Conservation (phyloP, 2,329 filamentous ascomycete genomes). For the Beauveria varroae region DNA sequence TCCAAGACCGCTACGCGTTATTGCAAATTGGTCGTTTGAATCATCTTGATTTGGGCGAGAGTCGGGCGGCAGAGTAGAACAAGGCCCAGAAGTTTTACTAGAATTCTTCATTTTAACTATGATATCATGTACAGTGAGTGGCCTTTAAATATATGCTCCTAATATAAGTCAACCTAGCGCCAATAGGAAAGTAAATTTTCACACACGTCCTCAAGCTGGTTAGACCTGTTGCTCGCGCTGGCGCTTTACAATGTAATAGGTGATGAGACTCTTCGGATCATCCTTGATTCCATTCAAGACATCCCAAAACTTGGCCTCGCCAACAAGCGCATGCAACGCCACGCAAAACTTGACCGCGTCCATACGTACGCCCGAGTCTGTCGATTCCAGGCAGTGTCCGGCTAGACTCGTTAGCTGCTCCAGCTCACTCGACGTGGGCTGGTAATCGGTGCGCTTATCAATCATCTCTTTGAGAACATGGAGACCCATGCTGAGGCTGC, state of each 20-base stretch:
- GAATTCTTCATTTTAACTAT: too few relatives aligned
- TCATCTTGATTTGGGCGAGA: too few relatives aligned
- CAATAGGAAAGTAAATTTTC: neutral
- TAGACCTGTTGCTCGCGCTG: constrained; percentile 41
- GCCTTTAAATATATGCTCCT: neutral
- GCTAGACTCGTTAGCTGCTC: constrained; percentile 42
- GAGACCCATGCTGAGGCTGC: constrained; percentile 54
- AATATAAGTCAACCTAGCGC: neutral
- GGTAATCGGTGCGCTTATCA: constrained; percentile 38
- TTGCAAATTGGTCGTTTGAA: too few relatives aligned
- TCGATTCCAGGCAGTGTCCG: constrained; percentile 50
- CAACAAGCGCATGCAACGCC: constrained; percentile 56
- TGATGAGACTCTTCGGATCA: constrained; percentile 68
- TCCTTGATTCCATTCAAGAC: constrained; percentile 57
- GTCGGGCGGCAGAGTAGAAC: too few relatives aligned
- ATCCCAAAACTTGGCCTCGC: constrained; percentile 59
- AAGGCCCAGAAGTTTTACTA: too few relatives aligned
- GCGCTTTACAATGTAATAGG: constrained; percentile 71
- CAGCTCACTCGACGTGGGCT: constrained; percentile 46
- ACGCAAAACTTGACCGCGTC: constrained; percentile 76
- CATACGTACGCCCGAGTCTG: constrained; percentile 58
- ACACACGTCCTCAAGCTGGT: too few relatives aligned
- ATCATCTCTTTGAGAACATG: constrained; percentile 55
- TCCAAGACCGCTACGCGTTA: too few relatives aligned
- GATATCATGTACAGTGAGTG: neutral